Evolutionary conservation across 129 eudicot genomes (phyloP), one percentile per base, ranked within the genome.

Genomic region (Chrysanthemum lavandulifolium): DNA sequence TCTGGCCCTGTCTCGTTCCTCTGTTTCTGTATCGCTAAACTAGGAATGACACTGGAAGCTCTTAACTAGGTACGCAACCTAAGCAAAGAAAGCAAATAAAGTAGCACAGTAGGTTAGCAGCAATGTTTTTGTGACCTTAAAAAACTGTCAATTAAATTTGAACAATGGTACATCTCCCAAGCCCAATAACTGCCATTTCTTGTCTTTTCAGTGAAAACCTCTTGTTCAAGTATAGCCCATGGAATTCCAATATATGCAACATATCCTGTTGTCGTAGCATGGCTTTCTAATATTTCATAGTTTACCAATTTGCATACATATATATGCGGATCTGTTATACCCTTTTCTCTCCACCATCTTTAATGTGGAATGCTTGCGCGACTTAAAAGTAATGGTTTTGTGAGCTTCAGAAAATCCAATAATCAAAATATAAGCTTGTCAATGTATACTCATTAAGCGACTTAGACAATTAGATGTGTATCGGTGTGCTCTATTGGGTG

Each of bases 1-100:
- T 15, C 70, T 51, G 50, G 16, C 31, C 36, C 33, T 45, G 8
- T 45, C 33, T 43, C 23, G 19, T 6, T 25, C 45, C 36, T 18
- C 1, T 10, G 3, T 25, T 50, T 58, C 6, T 40, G 14, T 58
- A 21, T 54, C 54, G 29, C 31, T 71, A 55, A 71, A 56, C 55
- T 69, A 71, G 65, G 54, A 58, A 59, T 21, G 56, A 58, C 27
- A 61, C n/a, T 9, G 0, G 23, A 53, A 40, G 55, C 23, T 23
- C 43, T 72, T 13, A 19, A 6, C 13, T 40, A 72, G 55, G 51
- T 55, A 33, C 75, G 59, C 59, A 10, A 13, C 67, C 12, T 58
- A 43, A 27, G 43, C 23, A 19, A 68, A 10, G 43, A 71, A 56
- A 40, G 36, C 8, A 56, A 45, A 57, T 56, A 3, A 57, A 71